Conservation (phyloP, 495 filamentous ascomycete species). For the Penicillium cosmopolitanum region DNA sequence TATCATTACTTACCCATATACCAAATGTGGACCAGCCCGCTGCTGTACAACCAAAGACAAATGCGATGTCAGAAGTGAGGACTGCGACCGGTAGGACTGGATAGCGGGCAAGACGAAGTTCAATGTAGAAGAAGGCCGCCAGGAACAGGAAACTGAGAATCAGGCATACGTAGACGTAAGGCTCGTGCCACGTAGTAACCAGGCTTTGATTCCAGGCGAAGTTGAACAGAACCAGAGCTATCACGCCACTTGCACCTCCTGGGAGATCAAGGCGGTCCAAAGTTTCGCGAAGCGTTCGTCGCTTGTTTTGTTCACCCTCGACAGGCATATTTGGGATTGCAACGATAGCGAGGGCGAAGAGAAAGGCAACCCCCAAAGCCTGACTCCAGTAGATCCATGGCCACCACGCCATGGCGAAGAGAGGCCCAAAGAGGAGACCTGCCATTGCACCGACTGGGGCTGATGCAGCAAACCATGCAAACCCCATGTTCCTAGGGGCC, state of each 20-base stretch:
- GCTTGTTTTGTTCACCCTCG: conserved; percentile 9
- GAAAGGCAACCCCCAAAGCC: conserved; percentile 46
- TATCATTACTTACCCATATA: conserved; percentile 33
- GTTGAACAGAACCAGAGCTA: conserved; percentile 46
- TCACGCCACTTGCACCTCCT: conserved; percentile 46
- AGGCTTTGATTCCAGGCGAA: conserved; percentile 48
- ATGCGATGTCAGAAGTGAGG: conserved; percentile 31
- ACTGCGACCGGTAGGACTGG: conserved; percentile 47
- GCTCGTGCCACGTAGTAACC: conserved; percentile 35
- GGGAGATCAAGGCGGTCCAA: conserved; percentile 20
- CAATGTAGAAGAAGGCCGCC: conserved; percentile 37
- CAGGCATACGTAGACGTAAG: conserved; percentile 44
- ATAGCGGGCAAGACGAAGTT: conserved; percentile 25
- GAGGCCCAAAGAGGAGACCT: conserved; percentile 1
- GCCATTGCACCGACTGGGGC: conserved; percentile 42
- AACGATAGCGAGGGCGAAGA: conserved; percentile 13
- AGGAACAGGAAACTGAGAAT: conserved; percentile 39
- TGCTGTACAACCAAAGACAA: conserved; percentile 41
- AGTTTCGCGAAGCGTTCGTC: conserved; percentile 10
- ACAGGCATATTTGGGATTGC: conserved; percentile 14
- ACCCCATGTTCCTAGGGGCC: conserved; percentile 54
- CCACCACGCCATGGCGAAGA: conserved; percentile 49
- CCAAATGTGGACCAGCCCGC: conserved; percentile 48
- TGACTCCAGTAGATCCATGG: conserved; percentile 59
- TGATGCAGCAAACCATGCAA: conserved; percentile 59